Evolutionary conservation across 495 filamentous ascomycete genomes (phyloP), one percentile per base, ranked within the genome.

Genomic region (Penicillium maclennaniae): DNA sequence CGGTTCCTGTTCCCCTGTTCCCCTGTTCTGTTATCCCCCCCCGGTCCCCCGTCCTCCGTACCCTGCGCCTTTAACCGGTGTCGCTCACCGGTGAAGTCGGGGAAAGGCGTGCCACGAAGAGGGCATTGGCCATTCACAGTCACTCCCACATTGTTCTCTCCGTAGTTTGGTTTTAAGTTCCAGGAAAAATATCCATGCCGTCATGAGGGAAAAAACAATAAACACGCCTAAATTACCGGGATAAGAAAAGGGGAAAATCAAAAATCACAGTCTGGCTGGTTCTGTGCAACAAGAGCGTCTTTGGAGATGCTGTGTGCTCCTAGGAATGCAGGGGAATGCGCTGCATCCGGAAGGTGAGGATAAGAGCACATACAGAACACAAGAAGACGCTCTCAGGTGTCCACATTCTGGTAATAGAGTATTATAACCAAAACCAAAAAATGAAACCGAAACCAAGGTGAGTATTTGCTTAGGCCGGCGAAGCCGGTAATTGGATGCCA

Each of bases 1-100:
- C 23, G 4, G 23, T 48, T 21, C n/a, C 10, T 16, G 7, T 19
- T 38, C 42, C 41, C 19, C 23, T 23, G 23, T 43, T 57, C 41
- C 50, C 50, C 49, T 3, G 41, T 55, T n/a, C n/a, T n/a, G n/a
- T n/a, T n/a, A n/a, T n/a, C n/a, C n/a, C n/a, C n/a, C 53, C 47
- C 52, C 43, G 46, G 49, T 38, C 34, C 53, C 50, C 49, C 42
- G 47, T 47, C 41, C 31, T 49, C 42, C 53, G 2, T 23, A 45
- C 45, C 37, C 42, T 36, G 37, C 34, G 53, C 48, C 45, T 60
- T 60, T 51, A 66, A 45, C 62, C 62, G 27, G 40, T 55, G 60
- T 66, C 27, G 60, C 57, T 66, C 63, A 66, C 63, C 63, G 63
- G 63, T 61, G 60, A 63, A 63, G 52, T 58, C 55, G 60, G 63